Evolutionary conservation across 306 rosid genomes (phyloP), one percentile per base, ranked within the genome.

Genomic region (Lathyrus tuberosus): DNA sequence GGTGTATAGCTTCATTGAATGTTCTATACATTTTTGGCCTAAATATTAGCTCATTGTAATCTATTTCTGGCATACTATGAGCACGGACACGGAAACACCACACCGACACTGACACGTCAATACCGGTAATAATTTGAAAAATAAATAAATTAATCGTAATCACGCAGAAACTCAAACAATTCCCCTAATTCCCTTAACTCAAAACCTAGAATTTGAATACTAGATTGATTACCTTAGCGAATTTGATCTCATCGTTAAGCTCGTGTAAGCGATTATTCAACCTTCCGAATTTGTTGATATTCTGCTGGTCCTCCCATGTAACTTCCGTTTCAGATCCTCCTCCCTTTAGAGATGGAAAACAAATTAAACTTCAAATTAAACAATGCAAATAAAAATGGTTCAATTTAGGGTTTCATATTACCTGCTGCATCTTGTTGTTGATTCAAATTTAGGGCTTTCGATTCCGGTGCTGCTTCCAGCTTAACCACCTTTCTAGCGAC

Each of bases 251-350:
- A 66, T 90, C 98, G 16, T 94, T 86, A 35, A 94, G 97, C 81
- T 94, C 97, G 81, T 94, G 98, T 68, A 87, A 71, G 42, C 98
- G 96, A 81, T 88, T 90, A 61, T 88, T 94, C 74, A 90, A 73
- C 79, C 98, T 80, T 66, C 96, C 96, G 59, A 94, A 94, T 60
- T 88, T 94, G 88, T 93, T 92, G 70, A 92, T 89, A 49, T 87
- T 84, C 72, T 81, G 95, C 67, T 89, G 97, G 67, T 89, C 92
- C 69, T 89, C 96, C 90, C 97, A 92, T 60, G 96, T 87, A 62
- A 91, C 94, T 81, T 91, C 91, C 44, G 87, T 77, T 1, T 92
- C 90, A 54, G 97, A 87, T 86, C 95, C 96, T 82, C 79, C 66
- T 13, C 76, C 90, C 98, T 90, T 70, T 20, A 31, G 33, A 56